Evolutionary conservation across 148 eudicot species (phyloP), one percentile per base, ranked within the genome.

Genomic region (Pouteria glomerata): DNA sequence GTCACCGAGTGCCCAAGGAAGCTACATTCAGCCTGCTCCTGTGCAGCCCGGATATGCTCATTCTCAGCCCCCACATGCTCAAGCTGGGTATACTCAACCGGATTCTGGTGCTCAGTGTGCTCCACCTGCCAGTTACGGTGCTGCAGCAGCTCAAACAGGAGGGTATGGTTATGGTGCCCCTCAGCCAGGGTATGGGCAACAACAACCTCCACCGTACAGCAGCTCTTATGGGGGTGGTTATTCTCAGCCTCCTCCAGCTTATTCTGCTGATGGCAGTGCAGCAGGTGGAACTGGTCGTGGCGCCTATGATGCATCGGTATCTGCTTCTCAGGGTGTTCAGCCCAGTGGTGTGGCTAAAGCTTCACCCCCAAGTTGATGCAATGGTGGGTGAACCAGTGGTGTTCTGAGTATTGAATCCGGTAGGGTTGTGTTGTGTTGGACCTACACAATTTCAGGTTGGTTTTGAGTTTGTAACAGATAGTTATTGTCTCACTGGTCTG

Each of bases 91-190:
- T n/a, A 65, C 84, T 76, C 86, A 86, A 41, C 57, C 74, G 14
- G 85, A 83, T 37, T 85, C 82, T 57, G 82, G 83, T 10, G 67
- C 80, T 16, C 87, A 88, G 16, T 72, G 83, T 10, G 67, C 80
- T 16, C 87, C 89, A n/a, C 73, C 87, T 29, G n/a, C n/a, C n/a
- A n/a, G n/a, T n/a, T 93, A 90, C 68, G 92, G 90, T 57, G 90
- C 92, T 26, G 79, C 90, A 4, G 82, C 82, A 12, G 80, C 50
- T 24, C n/a, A n/a, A n/a, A n/a, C n/a, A n/a, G n/a, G n/a, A n/a
- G n/a, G n/a, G n/a, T n/a, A n/a, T n/a, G n/a, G n/a, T n/a, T n/a
- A n/a, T n/a, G n/a, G n/a, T n/a, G n/a, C n/a, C n/a, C 68, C 80
- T 42, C 84, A 83, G 59, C 86, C 82, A 52, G 73, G 77, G 8